A percentile compares a stretch with the other conserved stretches of the same genome.
phyloP scores from a whole-genome alignment of 2,329 filamentous ascomycete species.

The Geosmithia flava region DNA sequence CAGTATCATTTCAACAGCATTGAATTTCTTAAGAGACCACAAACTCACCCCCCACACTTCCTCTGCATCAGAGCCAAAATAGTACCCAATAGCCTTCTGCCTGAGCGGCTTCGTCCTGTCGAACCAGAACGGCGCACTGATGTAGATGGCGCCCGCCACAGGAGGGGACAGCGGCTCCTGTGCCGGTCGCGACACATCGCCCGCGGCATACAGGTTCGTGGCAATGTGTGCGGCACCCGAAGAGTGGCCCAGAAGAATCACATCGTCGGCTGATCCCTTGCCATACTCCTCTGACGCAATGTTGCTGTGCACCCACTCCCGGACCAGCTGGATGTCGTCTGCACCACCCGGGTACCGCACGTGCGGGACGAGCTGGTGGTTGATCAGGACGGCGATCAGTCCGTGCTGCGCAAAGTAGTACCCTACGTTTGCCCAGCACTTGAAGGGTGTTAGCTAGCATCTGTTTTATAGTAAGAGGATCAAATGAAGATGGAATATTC shows the following conservation, averaged over 20 bases:
- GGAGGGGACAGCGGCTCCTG: slow-evolving; percentile 4
- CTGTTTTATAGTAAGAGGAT: not conserved
- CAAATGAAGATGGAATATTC: too few species aligned
- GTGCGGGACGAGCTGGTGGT: slow-evolving; percentile 6
- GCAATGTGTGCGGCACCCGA: slow-evolving; percentile 7
- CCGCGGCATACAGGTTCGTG: slow-evolving; percentile 6
- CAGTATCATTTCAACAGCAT: not conserved
- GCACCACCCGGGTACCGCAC: slow-evolving; percentile 6
- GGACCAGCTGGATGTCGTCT: slow-evolving; percentile 5
- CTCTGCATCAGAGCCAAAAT: slow-evolving; percentile 5
- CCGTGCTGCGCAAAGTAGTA: slow-evolving; percentile 4
- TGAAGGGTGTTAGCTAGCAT: not conserved
- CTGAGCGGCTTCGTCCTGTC: slow-evolving; percentile 5
- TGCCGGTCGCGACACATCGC: not conserved
- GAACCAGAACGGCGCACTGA: slow-evolving; percentile 6
- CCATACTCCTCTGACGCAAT: slow-evolving; percentile 4
- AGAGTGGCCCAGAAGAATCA: slow-evolving; percentile 7
- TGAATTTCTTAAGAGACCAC: too few species aligned
- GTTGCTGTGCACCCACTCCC: slow-evolving; percentile 6
- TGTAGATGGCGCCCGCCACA: slow-evolving; percentile 6
- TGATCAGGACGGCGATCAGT: slow-evolving; percentile 4
- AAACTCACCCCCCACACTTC: slow-evolving; percentile 6
- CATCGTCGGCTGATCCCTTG: slow-evolving; percentile 4
- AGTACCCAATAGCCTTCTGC: slow-evolving; percentile 3
- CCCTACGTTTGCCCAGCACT: slow-evolving; percentile 7